A percentile compares a stretch with the other conserved stretches of the same genome.
These are phyloP conservation scores for Calonectria multiphialidica DNA, from an alignment of 2,329 filamentous ascomycete genomes.

Conservation along the genomic window DNA sequence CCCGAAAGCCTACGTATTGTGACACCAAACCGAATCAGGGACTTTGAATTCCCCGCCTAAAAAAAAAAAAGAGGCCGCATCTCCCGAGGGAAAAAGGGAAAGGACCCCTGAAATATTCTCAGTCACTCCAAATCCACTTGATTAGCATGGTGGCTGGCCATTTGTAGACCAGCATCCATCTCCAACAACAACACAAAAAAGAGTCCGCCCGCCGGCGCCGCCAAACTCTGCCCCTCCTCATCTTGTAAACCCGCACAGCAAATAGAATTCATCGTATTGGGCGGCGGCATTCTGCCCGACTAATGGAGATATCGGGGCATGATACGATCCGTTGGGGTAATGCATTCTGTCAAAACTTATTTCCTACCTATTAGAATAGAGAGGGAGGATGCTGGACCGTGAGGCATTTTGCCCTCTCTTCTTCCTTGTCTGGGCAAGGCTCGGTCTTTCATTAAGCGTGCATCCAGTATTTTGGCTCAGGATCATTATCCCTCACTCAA, in stretches of 20 bases:
- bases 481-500: slow-evolving; percentile 27
- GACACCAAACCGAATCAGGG: slow-evolving; percentile 12
- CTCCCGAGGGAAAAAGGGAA: slow-evolving; percentile 9
- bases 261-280: slow-evolving; percentile 38
- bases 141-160: slow-evolving; percentile 18
- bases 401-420: slow-evolving; percentile 39
- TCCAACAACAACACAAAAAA: slow-evolving; percentile 15
- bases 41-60: slow-evolving; percentile 18
- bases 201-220: neutral
- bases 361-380: neutral
- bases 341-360: slow-evolving; percentile 19
- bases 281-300: slow-evolving; percentile 34
- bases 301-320: slow-evolving; percentile 35
- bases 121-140: slow-evolving; percentile 9
- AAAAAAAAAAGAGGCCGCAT: slow-evolving; percentile 1
- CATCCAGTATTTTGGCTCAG: slow-evolving; percentile 2
- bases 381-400: slow-evolving; percentile 31
- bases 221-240: slow-evolving; percentile 27
- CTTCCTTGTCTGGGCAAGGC: slow-evolving; percentile 21
- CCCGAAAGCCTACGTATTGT: slow-evolving; percentile 22
- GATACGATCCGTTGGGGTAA: slow-evolving; percentile 38
- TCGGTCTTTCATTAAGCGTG: slow-evolving; percentile 18
- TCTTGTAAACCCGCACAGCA: slow-evolving; percentile 21
- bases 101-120: slow-evolving; percentile 18
- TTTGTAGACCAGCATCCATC: slow-evolving; percentile 14